Percentiles rank a stretch among this genome's conserved stretches.
Conservation (phyloP, 257 asterid species). For the Solanum medicagineum region DNA sequence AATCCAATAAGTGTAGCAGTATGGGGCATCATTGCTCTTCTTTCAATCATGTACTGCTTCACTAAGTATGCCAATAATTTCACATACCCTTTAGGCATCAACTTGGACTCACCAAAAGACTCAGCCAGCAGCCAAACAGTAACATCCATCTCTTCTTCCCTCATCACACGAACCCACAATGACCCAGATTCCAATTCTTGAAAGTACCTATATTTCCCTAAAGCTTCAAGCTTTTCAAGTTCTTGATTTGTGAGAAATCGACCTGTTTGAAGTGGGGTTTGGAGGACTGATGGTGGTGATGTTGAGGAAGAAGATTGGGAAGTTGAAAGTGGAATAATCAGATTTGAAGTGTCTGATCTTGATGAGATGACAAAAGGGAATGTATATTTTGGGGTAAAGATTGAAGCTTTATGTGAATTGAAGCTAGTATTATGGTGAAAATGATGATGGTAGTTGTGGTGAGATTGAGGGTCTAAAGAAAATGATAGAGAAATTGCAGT, state of each 20-base stretch:
- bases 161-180: constrained; percentile 58
- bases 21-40: constrained; percentile 61
- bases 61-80: constrained; percentile 59
- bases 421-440: constrained; percentile 20
- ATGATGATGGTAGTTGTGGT: constrained; percentile 9
- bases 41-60: constrained; percentile 73
- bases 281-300: constrained; percentile 11
- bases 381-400: constrained; percentile 29
- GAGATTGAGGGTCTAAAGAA: constrained; percentile 26
- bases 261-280: constrained; percentile 33
- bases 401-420: constrained; percentile 6
- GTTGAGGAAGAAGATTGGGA: constrained; percentile 26
- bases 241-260: constrained; percentile 55
- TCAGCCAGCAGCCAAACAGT: constrained; percentile 61
- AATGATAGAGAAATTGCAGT: constrained; percentile 33
- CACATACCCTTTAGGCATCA: constrained; percentile 51
- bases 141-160: constrained; percentile 72
- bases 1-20: constrained; percentile 72
- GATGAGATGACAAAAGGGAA: constrained; percentile 34
- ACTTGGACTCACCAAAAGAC: constrained; percentile 81
- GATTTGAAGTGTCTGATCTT: constrained; percentile 12
- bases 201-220: constrained; percentile 42
- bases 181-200: constrained; percentile 66
- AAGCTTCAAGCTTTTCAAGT: constrained; percentile 47
- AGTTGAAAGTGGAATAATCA: constrained; percentile 29